These are phyloP conservation scores for Pyracantha coccinea DNA, from an alignment of 331 rosid genomes.

Conservation along the genomic window DNA sequence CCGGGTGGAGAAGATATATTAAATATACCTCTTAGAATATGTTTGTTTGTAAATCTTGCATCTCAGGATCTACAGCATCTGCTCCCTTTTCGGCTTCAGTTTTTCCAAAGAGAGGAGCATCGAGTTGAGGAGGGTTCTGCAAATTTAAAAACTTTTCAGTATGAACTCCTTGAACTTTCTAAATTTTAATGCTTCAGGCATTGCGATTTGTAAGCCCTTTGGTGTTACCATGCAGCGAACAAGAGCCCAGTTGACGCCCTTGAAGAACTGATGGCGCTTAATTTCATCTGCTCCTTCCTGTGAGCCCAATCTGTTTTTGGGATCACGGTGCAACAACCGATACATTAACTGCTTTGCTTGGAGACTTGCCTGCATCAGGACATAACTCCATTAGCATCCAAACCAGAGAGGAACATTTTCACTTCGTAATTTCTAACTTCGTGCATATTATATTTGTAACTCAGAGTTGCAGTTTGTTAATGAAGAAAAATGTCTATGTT, in stretches of 20 bases:
- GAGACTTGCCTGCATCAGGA: constrained; percentile 65
- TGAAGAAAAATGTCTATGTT: neutral
- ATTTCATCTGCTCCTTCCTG: constrained; percentile 78
- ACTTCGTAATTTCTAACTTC: neutral
- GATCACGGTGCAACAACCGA: constrained; percentile 74
- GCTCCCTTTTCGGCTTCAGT: constrained; percentile 46
- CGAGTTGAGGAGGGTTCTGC: constrained; percentile 88
- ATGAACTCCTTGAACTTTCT: neutral
- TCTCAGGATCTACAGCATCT: constrained; percentile 35
- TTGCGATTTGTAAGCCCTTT: neutral
- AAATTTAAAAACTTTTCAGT: neutral
- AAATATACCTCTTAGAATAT: constrained; percentile 44
- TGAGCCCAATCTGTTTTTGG: constrained; percentile 77
- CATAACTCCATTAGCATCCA: neutral
- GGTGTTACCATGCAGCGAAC: constrained; percentile 77
- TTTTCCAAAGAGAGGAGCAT: constrained; percentile 40
- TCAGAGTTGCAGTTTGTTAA: neutral
- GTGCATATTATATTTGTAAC: neutral
- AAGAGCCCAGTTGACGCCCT: constrained; percentile 83
- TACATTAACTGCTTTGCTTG: constrained; percentile 68
- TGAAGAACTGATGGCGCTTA: constrained; percentile 77
- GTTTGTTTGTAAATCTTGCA: constrained; percentile 51
- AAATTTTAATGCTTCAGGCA: neutral
- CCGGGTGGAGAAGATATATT: neutral
- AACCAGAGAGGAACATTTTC: neutral